Evolutionary conservation across 495 filamentous ascomycete genomes (phyloP), one percentile per base, ranked within the genome.

Genomic region (Penicillium argentinense): DNA sequence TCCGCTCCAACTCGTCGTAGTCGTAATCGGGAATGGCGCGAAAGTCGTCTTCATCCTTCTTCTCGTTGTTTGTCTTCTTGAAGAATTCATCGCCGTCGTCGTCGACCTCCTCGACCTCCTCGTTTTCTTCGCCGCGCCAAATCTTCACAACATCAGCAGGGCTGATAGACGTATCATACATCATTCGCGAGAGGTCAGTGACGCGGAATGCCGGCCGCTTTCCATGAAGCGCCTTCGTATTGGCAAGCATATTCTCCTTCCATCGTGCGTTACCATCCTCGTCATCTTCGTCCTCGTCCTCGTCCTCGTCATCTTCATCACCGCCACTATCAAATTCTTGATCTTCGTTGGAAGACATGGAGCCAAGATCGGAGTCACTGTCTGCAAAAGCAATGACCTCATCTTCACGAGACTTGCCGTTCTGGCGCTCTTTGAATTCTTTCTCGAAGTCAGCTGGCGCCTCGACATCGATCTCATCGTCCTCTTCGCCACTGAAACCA

Each of bases 351-450:
- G 78, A 80, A n/a, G 87, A 95, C 26, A 96, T 68, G 11, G 93
- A 97, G 9, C 93, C 93, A 3, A 97, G 72, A 63, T 97, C 95
- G 5, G 92, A 97, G 60, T 98, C 93, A 57, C 87, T 93, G 57
- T 97, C 91, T 1, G 92, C 91, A 65, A 96, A 98, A n/a, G 80
- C 86, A 51, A 96, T 48, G 41, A 83, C 80, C 29, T 81, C 85
- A 25, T 84, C 82, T 9, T 74, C 69, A 6, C 60, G 71, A 7
- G 65, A 25, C 3, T 56, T 60, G 39, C 63, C 72, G 26, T 72
- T 68, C 44, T 76, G 74, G 53, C 58, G 67, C 51, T 69, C 71
- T 58, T 63, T 75, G 57, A 67, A 74, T 37, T 39, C 67, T 18
- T 53, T 60, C 37, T 56, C 68, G 38, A 66, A 75, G 55, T 68